Evolutionary conservation across 495 filamentous ascomycete genomes (phyloP).

Genomic region (Annulohypoxylon moriforme): DNA sequence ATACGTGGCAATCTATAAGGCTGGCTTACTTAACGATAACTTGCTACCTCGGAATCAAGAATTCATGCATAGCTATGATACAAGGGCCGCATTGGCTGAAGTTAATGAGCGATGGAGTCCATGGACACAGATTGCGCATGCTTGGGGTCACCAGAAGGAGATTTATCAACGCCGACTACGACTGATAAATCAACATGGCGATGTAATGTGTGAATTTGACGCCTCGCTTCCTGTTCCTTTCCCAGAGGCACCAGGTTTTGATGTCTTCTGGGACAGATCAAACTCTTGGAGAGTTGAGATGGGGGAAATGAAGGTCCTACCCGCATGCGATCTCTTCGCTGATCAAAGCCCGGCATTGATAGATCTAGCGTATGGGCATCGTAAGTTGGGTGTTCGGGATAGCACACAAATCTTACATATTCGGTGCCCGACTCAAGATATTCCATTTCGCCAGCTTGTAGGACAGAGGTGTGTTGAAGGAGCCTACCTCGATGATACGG

Average conservation of each 20-base stretch:
- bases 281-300: slow-evolving; percentile 56
- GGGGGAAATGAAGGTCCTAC: slow-evolving; percentile 36
- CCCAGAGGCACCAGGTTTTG: slow-evolving; percentile 56
- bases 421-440: slow-evolving; percentile 43
- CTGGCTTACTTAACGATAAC: slow-evolving; percentile 80
- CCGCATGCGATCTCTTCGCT: slow-evolving; percentile 37
- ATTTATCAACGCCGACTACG: slow-evolving; percentile 48
- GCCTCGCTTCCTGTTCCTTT: slow-evolving; percentile 59
- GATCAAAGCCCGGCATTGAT: slow-evolving; percentile 62
- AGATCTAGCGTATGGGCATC: slow-evolving; percentile 60
- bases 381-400: slow-evolving; percentile 42
- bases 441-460: slow-evolving; percentile 32
- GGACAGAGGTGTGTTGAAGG: slow-evolving; percentile 34
- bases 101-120: slow-evolving; percentile 71
- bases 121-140: slow-evolving; percentile 69
- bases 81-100: slow-evolving; percentile 58
- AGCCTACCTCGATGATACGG: slow-evolving; percentile 12
- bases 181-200: slow-evolving; percentile 47
- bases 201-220: slow-evolving; percentile 53
- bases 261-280: slow-evolving; percentile 62
- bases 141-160: slow-evolving; percentile 56
- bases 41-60: slow-evolving; percentile 70
- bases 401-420: slow-evolving; percentile 55
- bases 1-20: slow-evolving; percentile 75
- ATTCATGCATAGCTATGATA: slow-evolving; percentile 54